Evolutionary conservation across 192 early-diverging fungal species (phyloP), one percentile per base, ranked within the genome.

Genomic region (Umbelopsis sp.): DNA sequence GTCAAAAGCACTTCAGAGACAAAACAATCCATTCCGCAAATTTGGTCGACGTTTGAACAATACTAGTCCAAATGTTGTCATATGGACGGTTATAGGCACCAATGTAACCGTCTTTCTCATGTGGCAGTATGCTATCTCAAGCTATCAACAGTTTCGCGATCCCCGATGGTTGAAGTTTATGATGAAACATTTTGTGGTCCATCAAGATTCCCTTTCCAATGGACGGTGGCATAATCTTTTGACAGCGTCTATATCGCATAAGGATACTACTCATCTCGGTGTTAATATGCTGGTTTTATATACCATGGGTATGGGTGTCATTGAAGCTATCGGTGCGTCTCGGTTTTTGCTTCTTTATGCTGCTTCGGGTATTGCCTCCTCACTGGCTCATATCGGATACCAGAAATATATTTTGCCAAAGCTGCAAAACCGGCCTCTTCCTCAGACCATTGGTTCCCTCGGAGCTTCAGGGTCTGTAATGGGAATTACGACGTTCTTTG

Each of bases 401-500:
- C 70, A 74, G 32, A 59, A 71, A 20, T 77, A 77, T 31, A 56
- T 86, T 41, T 77, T 67, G 26, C 84, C 84, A 1, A n/a, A 12
- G 34, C 32, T 78, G 47, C 50, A 74, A 44, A 76, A 78, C 32
- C 34, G 70, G 45, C 45, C 53, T n/a, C 68, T 65, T 68, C 51
- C 50, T 34, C 75, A 77, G 25, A 69, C 74, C 25, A 43, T 79
- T 9, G 80, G 72, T 49, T 82, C 85, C 0, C 31, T 86, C 26
- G 85, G 85, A n/a, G 82, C 85, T 45, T 86, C 85, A 9, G 78
- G 73, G 0, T 66, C 75, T 3, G 66, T 74, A 1, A 86, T 84
- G 82, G 85, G 85, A 5, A 77, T 86, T 12, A 83, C 82, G 2
- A 82, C 85, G 0, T 78, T 83, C 10, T 84, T 81, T 69, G 85